Evolutionary conservation across 371 early-diverging fungal genomes (phyloP), one percentile per base, ranked within the genome.

Genomic region (Mucor irregularis): DNA sequence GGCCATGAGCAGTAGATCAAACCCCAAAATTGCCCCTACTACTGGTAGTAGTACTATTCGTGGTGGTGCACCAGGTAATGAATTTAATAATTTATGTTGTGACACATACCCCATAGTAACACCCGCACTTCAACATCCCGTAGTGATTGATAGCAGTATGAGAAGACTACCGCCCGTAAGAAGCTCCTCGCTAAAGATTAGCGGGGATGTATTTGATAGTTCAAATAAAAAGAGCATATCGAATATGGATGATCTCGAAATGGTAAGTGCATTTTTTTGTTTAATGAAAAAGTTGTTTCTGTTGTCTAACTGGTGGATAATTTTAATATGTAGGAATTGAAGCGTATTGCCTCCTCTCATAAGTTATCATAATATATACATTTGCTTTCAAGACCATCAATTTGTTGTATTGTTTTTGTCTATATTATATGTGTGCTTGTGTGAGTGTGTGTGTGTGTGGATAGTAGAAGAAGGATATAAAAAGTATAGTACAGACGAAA

Each of bases 201-300:
- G 49, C 11, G 45, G 34, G 5, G 58, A 60, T 57, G 69, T 38
- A 14, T 58, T 67, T 54, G 67, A 62, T 50, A 56, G 30, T 16
- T 28, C 35, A 22, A 45, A 47, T 31, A 43, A 31, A 47, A 31
- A 45, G 30, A 40, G 58, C 35, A 10, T 65, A 46, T 66, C 75
- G 4, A 76, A 64, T 52, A 62, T 76, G 51, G 73, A 70, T 57
- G 76, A 76, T 31, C 50, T 73, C 16, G 66, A 73, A 52, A 40
- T 59, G 44, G 71, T 74, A 66, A 55, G 45, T 39, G 35, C 1
- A 11, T 38, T 38, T 17, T 17, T 38, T 38, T 38, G 5, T 17
- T 6, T 38, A 21, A 2, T 17, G 7, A 17, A 19, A 38, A 38
- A 4, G n/a, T 5, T 17, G 4, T n/a, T n/a, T 38, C 4, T 38